Base-by-base conservation (phyloP, 1,284 basidiomycete genomes). In the Cryptococcus sp. region DNA sequence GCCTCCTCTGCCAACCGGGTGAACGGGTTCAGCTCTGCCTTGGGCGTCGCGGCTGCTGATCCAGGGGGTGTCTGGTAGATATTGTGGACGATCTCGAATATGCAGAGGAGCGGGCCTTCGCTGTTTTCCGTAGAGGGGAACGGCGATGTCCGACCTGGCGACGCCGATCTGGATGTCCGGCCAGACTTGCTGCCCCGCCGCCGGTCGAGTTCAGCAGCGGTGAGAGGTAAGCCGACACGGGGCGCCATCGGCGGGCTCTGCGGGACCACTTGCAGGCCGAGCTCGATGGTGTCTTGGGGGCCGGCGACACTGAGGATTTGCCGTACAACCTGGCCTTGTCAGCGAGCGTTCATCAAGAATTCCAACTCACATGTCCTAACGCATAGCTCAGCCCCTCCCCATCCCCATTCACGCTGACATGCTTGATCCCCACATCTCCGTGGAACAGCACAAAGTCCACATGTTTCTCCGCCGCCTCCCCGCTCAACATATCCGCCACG, bases 371-470 rank as follows among this genome's bases (percentile, higher is more conserved):
- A 81, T 93, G 87, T 39, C 86, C 84, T 48, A 95, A 75, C 2
- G 85, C 82, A 77, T 88, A 93, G 28, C 84, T 85, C 60, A 94
- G 79, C 1, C 86, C 91, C 63, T 85, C 86, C 66, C 91, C 90
- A 67, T 94, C 89, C 5, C 89, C 92, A 64, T 81, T 83, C 20
- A 94, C 89, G 55, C 84, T 85, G 53, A 92, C 82, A 68, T 93
- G 87, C 77, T 87, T 88, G 79, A 92, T 81, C 20, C 85, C 86
- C 20, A 88, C 84, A 72, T 94, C 91, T 40, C 86, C 87, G 66
- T 94, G 91, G 71, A 87, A 92, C 8, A 95, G 79, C 8, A 94
- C 90, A 57, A 96, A 79, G 70, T 96, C 91, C 44, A 94, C 87
- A 12, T 87, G 88, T 47, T 81, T 82, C 64, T 90, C 84, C 1